These are phyloP conservation scores for Lodderomyces jiufengensis DNA, from an alignment of 1,139 yeast species.

Conservation along the genomic window DNA sequence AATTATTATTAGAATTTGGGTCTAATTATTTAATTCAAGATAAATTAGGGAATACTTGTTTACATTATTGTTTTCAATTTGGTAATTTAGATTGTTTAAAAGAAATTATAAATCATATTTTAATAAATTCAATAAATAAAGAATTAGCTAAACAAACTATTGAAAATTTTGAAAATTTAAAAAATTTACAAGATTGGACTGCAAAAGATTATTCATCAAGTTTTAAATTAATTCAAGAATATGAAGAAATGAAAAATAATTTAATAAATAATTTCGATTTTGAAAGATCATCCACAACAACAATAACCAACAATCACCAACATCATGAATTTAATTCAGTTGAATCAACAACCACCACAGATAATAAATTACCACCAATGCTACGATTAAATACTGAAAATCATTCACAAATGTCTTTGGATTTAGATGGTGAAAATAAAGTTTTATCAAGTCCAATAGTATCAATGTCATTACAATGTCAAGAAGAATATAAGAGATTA, in stretches of 20 bases:
- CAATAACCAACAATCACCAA: background rate
- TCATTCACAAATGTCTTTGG: no score
- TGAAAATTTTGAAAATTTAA: conserved; percentile 21
- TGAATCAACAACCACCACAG: background rate
- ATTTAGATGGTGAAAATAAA: conserved; percentile 20
- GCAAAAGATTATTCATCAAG: conserved; percentile 60
- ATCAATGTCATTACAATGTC: conserved; percentile 22
- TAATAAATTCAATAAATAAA: conserved; percentile 14
- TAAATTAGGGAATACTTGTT: conserved; percentile 65
- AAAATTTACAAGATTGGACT: conserved; percentile 64
- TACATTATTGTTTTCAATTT: conserved; percentile 77
- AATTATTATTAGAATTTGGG: conserved; percentile 71
- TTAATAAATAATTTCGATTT: conserved; percentile 9
- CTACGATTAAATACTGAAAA: no score
- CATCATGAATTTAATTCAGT: no score
- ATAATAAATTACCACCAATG: no score
- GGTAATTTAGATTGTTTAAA: conserved; percentile 67
- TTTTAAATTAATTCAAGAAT: conserved; percentile 38
- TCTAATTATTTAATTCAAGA: conserved; percentile 67
- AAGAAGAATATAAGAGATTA: conserved; percentile 2
- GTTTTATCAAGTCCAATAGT: conserved; percentile 35
- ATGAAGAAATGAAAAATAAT: conserved; percentile 21
- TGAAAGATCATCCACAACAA: background rate
- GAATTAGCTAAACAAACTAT: conserved; percentile 46
- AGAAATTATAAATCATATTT: conserved; percentile 45